phyloP scores from a whole-genome alignment of 139 green algal genomes.

The Tetradesmus lagerheimii region DNA sequence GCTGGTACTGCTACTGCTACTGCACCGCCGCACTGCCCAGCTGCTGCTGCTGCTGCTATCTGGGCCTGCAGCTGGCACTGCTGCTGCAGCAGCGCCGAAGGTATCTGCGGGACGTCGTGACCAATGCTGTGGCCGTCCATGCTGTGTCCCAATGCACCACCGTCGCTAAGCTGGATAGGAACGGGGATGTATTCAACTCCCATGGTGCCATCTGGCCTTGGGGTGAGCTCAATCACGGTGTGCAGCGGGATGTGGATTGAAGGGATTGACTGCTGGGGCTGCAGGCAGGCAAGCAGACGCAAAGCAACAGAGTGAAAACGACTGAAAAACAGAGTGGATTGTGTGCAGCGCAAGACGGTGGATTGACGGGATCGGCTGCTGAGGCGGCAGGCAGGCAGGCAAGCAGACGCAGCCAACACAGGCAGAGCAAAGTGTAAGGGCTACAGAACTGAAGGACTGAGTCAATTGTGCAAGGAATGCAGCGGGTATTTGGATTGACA shows the following conservation, averaged over 20 bases:
- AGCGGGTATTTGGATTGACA: no score
- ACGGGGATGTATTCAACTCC: slow-evolving; percentile 64
- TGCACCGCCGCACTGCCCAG: background rate
- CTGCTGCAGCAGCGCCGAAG: background rate
- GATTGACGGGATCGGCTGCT: no score
- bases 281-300: background rate
- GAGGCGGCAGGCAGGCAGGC: no score
- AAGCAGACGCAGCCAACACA: no score
- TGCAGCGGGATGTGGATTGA: slow-evolving; percentile 89
- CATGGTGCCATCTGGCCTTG: slow-evolving; percentile 90
- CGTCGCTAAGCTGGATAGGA: slow-evolving; percentile 28
- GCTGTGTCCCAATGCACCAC: background rate
- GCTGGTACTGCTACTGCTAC: background rate
- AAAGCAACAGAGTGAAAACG: background rate
- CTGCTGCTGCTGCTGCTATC: background rate
- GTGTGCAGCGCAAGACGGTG: no score
- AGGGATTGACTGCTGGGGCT: slow-evolving; percentile 71
- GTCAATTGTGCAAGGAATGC: no score
- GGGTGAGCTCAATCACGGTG: slow-evolving; percentile 94
- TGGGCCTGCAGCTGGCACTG: slow-evolving; percentile 7
- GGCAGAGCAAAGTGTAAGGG: no score
- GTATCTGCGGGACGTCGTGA: background rate
- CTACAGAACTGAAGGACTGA: no score
- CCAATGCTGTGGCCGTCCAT: background rate
- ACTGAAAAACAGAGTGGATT: no score